Base-by-base conservation (phyloP, 192 early-diverging fungal species). In the Backusella morwellensis region DNA sequence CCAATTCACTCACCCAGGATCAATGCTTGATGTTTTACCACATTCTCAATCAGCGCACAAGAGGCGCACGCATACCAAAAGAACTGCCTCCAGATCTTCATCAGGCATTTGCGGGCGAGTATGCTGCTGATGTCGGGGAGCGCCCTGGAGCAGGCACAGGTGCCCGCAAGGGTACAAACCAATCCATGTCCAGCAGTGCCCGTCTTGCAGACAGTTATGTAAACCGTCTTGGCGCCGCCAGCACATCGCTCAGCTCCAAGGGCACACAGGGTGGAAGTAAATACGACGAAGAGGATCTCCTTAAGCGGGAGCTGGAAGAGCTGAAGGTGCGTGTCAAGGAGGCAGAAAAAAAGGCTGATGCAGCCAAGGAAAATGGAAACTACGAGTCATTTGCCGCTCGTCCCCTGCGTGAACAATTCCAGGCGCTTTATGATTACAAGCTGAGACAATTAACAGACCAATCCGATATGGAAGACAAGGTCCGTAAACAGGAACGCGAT, bases 11-110 rank as follows among this genome's bases (percentile, higher is more conserved):
- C 34, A 87, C 84, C 19, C 84, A 86, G 78, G 89, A 90, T 70
- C 86, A 87, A 70, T 86, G 86, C 38, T 77, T 90, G 36, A 82
- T 85, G 36, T 90, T 87, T 66, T 86, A 86, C 36, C 89, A 90
- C 66, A 83, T 90, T 34, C 77, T 90, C 38, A 87, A 88, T 76
- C 85, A 88, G 40, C 82, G 86, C n/a, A 82, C 85, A 41, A 83
- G 82, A 35, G 89, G 89, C 14, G 82, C 82, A 59, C 82, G 77
- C 67, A 84, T 90, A n/a, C 89, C 89, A 0, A 66, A 79, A 11
- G 68, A 76, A 35, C 78, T 90, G 34, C 89, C 89, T 35, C 83
- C 80, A 21, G 83, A 85, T 72, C 77, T 90, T 3, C 79, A 86
- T 32, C 82, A 85, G 12, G 86, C 89, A 35, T 86, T 90, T 74